phyloP scores from a whole-genome alignment of 768 basidiomycete genomes.

The Suillus paluster region DNA sequence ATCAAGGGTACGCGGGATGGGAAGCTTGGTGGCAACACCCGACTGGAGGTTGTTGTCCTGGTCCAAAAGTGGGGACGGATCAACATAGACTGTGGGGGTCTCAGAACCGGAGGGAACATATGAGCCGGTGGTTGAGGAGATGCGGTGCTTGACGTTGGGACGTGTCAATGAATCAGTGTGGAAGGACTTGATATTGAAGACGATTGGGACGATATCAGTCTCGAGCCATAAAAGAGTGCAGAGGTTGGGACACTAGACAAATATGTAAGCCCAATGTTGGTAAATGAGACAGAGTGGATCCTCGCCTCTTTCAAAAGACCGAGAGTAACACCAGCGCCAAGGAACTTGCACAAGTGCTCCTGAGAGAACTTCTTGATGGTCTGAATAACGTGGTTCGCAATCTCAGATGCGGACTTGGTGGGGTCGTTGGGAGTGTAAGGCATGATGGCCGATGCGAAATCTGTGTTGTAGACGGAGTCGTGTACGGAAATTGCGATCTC shows the following conservation, averaged over 20 bases:
- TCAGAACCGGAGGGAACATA: constrained; percentile 78
- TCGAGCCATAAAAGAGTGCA: constrained; percentile 86
- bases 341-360: constrained; percentile 85
- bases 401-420: constrained; percentile 58
- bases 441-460: constrained; percentile 65
- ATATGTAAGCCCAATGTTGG: constrained; percentile 21
- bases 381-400: constrained; percentile 68
- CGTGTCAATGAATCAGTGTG: constrained; percentile 80
- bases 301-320: constrained; percentile 68
- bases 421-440: constrained; percentile 55
- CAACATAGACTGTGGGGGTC: constrained; percentile 73
- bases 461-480: constrained; percentile 85
- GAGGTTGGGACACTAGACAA: constrained; percentile 69
- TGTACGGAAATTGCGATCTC: constrained; percentile 83
- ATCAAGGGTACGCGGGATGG: constrained; percentile 76
- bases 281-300: constrained; percentile 15
- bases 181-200: constrained; percentile 85
- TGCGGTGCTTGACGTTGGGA: constrained; percentile 81
- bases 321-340: constrained; percentile 81
- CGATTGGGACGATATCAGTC: constrained; percentile 81
- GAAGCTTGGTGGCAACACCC: constrained; percentile 59
- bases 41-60: constrained; percentile 44
- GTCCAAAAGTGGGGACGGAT: constrained; percentile 54
- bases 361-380: constrained; percentile 71
- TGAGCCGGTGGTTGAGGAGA: constrained; percentile 79